Base-by-base conservation (phyloP, 305 asterid genomes). In the Fraxinus angustifolia region DNA sequence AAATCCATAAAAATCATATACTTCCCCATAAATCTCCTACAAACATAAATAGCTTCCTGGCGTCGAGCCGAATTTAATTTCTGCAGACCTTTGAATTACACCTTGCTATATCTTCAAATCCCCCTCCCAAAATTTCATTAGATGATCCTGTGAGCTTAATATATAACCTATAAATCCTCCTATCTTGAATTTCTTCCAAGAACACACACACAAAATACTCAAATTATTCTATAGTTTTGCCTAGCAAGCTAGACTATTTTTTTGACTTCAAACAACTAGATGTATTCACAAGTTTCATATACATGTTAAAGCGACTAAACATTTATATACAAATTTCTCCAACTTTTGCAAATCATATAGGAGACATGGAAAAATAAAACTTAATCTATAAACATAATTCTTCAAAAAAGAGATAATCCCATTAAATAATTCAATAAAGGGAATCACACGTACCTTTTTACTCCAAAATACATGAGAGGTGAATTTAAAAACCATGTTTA, bases 381-480 rank as follows among this genome's bases (percentile, higher is more conserved):
- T 56, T 7, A 56, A n/a, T 12, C 38, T 14, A 62, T 48, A 56
- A 82, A 73, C 68, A 45, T 17, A 40, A 30, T 72, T 58, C 26
- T 21, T 21, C 38, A 35, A 45, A 50, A 73, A 56, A 53, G 4
- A 60, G 1, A 11, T 5, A 35, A 83, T 38, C 77, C 81, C 83
- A 84, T 80, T 48, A 48, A 76, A 79, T 21, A 87, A 34, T 50
- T 45, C 21, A 81, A 84, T 67, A 70, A 80, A 40, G 53, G 14
- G 60, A 84, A 48, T 40, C 81, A 79, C 65, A 80, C 83, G 58
- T 82, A 88, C 91, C 91, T 79, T 80, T 79, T 73, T 78, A 50
- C 70, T 38, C 62, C 62, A 50, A 50, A 50, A 50, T n/a, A 23
- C 62, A 4, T n/a, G 62, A 50, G 21, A 50, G 62, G 21, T n/a